phyloP scores from a whole-genome alignment of 441 rosid genomes.

The Corymbia citriodora region DNA sequence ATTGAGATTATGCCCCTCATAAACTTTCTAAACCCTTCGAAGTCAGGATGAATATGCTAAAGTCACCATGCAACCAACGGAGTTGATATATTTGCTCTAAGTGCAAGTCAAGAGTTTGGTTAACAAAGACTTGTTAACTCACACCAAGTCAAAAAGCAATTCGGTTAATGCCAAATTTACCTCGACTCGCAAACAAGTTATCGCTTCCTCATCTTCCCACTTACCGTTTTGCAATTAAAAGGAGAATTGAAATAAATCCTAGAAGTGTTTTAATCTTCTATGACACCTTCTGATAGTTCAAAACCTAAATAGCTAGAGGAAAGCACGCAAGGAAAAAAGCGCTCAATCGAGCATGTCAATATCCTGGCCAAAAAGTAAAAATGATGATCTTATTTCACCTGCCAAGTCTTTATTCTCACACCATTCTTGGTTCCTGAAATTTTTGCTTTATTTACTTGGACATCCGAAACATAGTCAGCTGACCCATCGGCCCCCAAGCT shows the following conservation, averaged over 20 bases:
- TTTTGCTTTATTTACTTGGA: slow-evolving; percentile 56
- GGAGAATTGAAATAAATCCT: neutral
- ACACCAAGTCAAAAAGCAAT: neutral
- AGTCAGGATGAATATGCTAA: neutral
- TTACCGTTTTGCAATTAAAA: neutral
- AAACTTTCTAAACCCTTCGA: neutral
- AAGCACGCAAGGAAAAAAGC: neutral
- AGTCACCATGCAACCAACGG: neutral
- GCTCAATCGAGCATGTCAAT: neutral
- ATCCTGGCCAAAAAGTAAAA: neutral
- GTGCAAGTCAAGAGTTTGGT: neutral
- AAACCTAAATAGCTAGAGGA: neutral
- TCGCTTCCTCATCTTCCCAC: neutral
- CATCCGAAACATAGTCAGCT: slow-evolving; percentile 73
- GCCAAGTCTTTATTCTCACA: slow-evolving; percentile 97
- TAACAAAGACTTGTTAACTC: neutral
- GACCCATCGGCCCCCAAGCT: slow-evolving; percentile 73
- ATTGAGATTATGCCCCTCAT: neutral
- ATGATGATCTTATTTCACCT: slow-evolving; percentile 35
- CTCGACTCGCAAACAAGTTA: neutral
- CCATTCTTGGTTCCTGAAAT: slow-evolving; percentile 83
- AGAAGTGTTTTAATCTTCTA: neutral
- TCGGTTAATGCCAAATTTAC: neutral
- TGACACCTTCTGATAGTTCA: neutral
- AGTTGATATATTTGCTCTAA: neutral